Evolutionary conservation across 2,329 filamentous ascomycete species (phyloP).

Genomic region (Aspergillus candidus): DNA sequence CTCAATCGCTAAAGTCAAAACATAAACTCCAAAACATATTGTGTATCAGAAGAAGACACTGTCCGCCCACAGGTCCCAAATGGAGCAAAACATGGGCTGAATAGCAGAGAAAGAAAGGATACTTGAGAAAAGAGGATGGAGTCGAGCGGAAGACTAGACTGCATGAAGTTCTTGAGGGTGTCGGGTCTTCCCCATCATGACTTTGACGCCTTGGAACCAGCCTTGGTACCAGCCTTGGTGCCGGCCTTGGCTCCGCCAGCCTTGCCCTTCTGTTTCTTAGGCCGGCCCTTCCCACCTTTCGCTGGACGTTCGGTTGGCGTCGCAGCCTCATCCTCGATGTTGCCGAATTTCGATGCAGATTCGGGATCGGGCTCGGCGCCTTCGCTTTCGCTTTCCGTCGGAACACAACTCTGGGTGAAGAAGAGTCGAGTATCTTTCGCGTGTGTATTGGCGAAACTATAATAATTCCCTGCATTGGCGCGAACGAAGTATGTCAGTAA

Average conservation of each 20-base stretch:
- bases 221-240: too few species aligned
- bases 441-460: slow-evolving; percentile 79
- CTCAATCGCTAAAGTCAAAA: slow-evolving; percentile 1
- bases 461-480: slow-evolving; percentile 70
- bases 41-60: too few species aligned
- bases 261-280: slow-evolving; percentile 29
- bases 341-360: slow-evolving; percentile 19
- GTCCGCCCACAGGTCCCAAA: neutral
- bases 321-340: slow-evolving; percentile 18
- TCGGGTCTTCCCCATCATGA: neutral
- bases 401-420: slow-evolving; percentile 81
- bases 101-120: neutral
- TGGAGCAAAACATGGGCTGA: neutral
- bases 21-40: neutral
- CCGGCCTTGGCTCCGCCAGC: neutral
- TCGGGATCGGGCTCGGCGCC: slow-evolving; percentile 21
- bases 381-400: slow-evolving; percentile 29
- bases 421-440: slow-evolving; percentile 70
- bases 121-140: neutral
- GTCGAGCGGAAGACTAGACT: too few species aligned
- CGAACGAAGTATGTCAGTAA: neutral
- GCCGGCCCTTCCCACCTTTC: slow-evolving; percentile 21
- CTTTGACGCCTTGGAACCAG: slow-evolving; percentile 5
- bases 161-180: too few species aligned
- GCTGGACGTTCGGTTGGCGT: slow-evolving; percentile 13